Percentiles rank a stretch among this genome's conserved stretches.
phyloP scores from a whole-genome alignment of 148 eudicot genomes.

The Vaccinium myrtillus region DNA sequence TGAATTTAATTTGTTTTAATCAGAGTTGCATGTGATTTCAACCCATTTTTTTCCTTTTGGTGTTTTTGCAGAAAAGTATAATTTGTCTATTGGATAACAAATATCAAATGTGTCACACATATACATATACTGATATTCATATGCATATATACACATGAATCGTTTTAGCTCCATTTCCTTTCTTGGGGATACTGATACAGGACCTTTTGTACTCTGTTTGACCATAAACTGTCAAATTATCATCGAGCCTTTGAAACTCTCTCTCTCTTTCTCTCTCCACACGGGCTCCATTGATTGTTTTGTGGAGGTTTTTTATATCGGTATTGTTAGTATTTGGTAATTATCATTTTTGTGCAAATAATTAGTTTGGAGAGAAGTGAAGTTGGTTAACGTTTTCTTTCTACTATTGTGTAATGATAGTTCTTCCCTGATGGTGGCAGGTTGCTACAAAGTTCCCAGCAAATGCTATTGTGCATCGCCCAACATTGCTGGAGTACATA shows the following conservation, averaged over 20 bases:
- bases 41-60: background rate
- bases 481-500: conserved; percentile 56
- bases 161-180: background rate
- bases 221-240: background rate
- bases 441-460: conserved; percentile 89
- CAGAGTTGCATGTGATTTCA: background rate
- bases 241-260: background rate
- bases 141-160: too few relatives aligned
- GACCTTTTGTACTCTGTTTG: background rate
- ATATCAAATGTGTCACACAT: too few relatives aligned
- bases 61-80: background rate
- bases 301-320: background rate
- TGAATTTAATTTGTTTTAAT: too few relatives aligned
- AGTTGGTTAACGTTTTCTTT: background rate
- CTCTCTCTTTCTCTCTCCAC: background rate
- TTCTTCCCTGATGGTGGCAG: conserved; percentile 31
- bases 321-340: background rate
- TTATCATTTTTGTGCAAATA: background rate
- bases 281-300: background rate
- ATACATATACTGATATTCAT: too few relatives aligned
- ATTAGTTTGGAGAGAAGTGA: background rate
- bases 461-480: conserved; percentile 81
- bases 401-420: background rate
- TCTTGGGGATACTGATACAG: background rate
- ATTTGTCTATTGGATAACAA: background rate